Evolutionary conservation across 108 stramenopile species (phyloP), one percentile per base, ranked within the genome.

Genomic region (Seminavis robusta): DNA sequence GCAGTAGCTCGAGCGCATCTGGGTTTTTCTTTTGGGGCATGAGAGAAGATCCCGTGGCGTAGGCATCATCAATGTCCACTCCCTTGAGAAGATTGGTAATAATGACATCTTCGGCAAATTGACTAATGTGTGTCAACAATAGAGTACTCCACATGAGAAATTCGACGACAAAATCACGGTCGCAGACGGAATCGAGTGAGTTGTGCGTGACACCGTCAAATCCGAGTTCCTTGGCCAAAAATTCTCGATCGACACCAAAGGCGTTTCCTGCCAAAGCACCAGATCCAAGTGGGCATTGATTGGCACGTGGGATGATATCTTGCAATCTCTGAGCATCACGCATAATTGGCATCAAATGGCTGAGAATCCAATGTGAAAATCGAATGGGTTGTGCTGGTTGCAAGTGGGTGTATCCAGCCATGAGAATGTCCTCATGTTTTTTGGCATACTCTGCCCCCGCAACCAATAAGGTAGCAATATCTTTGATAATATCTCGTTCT

Each of bases 1-100:
- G 79, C 26, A 99, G 74, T 40, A 99, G 72, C 71, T 99, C 98
- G 56, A 98, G 70, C 3, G 98, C 98, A 81, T 99, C 98, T 0
- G 98, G 98, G 65, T 99, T 99, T 76, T 97, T 97, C 95, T 99
- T 99, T 77, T 99, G 98, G 5, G 98, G 98, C 98, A 99, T 99
- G 56, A 99, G 84, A 19, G 92, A 94, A 47, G 91, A 94, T 47
- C 98, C 98, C 15, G 98, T 99, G 16, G 95, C 89, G 77, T 99
- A 99, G 23, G 97, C 96, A 63, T 98, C 96, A 57, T 88, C 89
- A 34, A 99, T 90, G n/a, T 77, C 67, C 25, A 99, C 92, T 47
- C 86, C 85, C 67, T 77, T 80, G 56, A 88, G 71, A 70, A 94
- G 77, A 59, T 96, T 96, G 62, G 86, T 95, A 53, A 99, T 95